Evolutionary conservation across 1,284 basidiomycete species (phyloP), one percentile per base, ranked within the genome.

Genomic region (Sphagnurus paluster): DNA sequence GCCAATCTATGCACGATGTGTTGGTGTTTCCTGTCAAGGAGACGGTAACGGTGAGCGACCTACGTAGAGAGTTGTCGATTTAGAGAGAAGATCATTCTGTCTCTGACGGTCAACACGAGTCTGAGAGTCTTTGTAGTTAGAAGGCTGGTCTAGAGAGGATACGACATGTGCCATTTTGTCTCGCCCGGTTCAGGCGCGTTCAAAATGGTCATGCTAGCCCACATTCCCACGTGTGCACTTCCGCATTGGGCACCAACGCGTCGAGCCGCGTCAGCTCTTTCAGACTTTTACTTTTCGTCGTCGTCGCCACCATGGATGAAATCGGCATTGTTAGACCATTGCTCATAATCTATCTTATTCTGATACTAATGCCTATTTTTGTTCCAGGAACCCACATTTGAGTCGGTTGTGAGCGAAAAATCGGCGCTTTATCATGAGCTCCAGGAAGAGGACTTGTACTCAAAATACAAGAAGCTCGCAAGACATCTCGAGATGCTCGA

Each of bases 121-220:
- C 67, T 93, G 88, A 25, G 90, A 93, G 68, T 95, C 93, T 69
- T 92, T 92, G 72, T 97, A 98, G 63, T 93, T 93, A 6, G 94
- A 97, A 14, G 94, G 93, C 61, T 93, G 87, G 70, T 98, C 95
- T 53, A 97, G 77, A 16, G 88, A 70, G 24, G 80, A 68, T 40
- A 96, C 84, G 56, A 96, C 84, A 74, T 95, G 87, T 38, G 93
- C 82, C 94, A 97, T 98, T 60, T 59, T 58, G 47, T 43, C 45
- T 50, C 21, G 5, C 16, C 16, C 26, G 7, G 33, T 32, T 14
- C 29, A 32, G 16, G 13, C 14, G 13, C 19, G 11, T 13, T 28
- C 11, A 17, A 39, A 39, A 14, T n/a, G 14, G 7, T 16, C 10
- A 5, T n/a, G 20, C 13, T n/a, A 14, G 9, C 21, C 21, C 26